phyloP scores from a whole-genome alignment of 129 eudicot species.

The Silybum marianum region DNA sequence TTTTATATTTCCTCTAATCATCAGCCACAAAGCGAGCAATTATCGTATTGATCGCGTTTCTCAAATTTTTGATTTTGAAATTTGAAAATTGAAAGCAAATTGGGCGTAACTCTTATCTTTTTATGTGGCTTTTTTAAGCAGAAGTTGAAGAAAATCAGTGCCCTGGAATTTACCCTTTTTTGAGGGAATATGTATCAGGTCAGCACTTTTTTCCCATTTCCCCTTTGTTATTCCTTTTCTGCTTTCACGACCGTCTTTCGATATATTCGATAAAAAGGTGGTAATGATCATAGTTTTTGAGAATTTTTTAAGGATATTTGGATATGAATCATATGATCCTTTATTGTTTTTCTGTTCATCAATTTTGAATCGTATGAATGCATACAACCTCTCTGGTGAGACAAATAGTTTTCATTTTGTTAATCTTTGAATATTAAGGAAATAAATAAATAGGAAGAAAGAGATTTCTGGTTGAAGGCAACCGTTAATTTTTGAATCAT shows the following conservation, averaged over 20 bases:
- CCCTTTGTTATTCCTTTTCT: not conserved
- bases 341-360: not conserved
- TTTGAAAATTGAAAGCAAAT: not conserved
- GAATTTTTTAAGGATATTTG: not conserved
- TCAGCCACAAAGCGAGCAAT: not conserved
- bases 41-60: not conserved
- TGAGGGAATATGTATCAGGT: slow-evolving; percentile 39
- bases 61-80: not conserved
- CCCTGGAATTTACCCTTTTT: slow-evolving; percentile 27
- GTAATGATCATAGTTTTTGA: not conserved
- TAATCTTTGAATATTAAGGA: not conserved
- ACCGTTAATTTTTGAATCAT: not conserved
- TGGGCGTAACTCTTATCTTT: not conserved
- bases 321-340: not conserved
- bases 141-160: slow-evolving; percentile 12
- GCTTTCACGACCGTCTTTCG: too few species aligned
- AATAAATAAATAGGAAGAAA: not conserved
- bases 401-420: not conserved
- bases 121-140: not conserved
- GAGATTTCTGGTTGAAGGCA: not conserved
- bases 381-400: not conserved
- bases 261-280: not conserved
- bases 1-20: not conserved
- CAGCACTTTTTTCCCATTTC: slow-evolving; percentile 12
- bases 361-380: not conserved